Conservation (phyloP, 768 basidiomycete species). For the Lactifluus volemus region DNA sequence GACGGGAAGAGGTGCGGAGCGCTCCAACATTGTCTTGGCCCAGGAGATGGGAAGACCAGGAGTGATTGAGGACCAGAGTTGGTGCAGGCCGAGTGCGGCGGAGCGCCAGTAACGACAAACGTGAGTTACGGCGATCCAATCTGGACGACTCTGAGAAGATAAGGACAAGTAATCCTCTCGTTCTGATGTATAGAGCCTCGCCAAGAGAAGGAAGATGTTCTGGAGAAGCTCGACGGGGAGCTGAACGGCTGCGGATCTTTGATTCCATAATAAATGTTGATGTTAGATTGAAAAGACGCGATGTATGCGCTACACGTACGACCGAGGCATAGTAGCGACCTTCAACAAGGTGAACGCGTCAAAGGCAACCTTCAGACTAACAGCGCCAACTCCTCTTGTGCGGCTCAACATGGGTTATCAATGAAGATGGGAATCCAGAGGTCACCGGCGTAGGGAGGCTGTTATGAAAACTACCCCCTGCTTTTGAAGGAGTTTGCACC, state of each 20-base stretch:
- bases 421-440: background rate
- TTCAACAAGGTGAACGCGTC: background rate
- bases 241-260: background rate
- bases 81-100: conserved; percentile 12
- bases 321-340: background rate
- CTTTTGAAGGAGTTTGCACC: background rate
- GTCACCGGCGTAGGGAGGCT: background rate
- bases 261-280: background rate
- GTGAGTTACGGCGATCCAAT: conserved; percentile 7
- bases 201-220: background rate
- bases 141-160: background rate
- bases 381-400: background rate
- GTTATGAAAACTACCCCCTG: background rate
- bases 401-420: background rate
- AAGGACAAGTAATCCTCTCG: background rate
- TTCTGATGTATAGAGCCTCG: background rate
- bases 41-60: conserved; percentile 7
- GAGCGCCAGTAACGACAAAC: conserved; percentile 13
- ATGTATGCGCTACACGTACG: background rate
- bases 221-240: conserved; percentile 12
- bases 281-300: background rate
- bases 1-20: conserved; percentile 8
- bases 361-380: background rate
- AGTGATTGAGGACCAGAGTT: conserved; percentile 11
- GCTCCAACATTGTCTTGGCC: conserved; percentile 15